These are phyloP conservation scores for Cladosporium cucumerinum DNA, from an alignment of 2,329 filamentous ascomycete genomes.

Conservation along the genomic window DNA sequence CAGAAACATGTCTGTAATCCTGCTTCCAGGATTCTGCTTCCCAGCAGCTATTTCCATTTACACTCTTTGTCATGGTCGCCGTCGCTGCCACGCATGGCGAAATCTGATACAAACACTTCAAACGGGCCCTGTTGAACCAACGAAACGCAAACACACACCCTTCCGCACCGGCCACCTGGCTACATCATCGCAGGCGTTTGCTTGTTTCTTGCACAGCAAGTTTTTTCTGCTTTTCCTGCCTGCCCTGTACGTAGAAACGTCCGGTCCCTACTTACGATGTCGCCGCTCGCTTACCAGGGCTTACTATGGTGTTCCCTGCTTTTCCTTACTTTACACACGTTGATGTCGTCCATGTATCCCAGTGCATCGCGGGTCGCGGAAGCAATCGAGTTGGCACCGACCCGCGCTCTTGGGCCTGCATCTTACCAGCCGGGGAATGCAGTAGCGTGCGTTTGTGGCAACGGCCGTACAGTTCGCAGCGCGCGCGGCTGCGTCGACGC, in stretches of 20 bases:
- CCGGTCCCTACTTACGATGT: background rate
- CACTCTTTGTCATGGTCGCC: background rate
- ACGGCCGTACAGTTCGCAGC: constrained; percentile 16
- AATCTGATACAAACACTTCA: background rate
- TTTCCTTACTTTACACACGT: background rate
- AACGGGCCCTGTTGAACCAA: constrained; percentile 4
- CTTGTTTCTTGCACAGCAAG: background rate
- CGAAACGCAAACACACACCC: constrained; percentile 1
- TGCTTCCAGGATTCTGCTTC: background rate
- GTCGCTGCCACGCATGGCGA: background rate
- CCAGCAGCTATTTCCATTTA: constrained; percentile 4
- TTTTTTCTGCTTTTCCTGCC: background rate
- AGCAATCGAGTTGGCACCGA: background rate
- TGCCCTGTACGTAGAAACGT: background rate
- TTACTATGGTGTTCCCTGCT: background rate
- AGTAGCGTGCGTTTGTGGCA: constrained; percentile 13
- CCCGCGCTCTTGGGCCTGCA: constrained; percentile 13
- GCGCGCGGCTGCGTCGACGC: background rate
- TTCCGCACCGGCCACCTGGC: constrained; percentile 4
- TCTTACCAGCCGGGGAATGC: constrained; percentile 12
- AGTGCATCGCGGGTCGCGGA: constrained; percentile 12
- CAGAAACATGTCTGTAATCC: constrained; percentile 4
- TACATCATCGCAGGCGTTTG: constrained; percentile 11
- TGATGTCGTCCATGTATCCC: constrained; percentile 3
- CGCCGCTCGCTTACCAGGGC: background rate